Conservation (phyloP, 2,329 filamentous ascomycete species). For the Fusarium acutatum region DNA sequence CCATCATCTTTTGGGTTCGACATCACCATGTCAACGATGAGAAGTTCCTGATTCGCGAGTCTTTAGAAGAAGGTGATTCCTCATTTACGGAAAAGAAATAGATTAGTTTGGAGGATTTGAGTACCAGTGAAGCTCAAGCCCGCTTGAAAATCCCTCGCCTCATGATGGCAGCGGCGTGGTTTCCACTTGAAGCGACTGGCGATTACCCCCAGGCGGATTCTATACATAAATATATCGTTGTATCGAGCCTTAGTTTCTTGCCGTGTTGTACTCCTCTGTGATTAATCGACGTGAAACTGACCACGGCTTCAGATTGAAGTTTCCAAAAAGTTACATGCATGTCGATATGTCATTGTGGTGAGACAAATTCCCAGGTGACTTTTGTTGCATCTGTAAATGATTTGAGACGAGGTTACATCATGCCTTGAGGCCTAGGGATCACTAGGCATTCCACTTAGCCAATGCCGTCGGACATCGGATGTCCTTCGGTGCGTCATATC, state of each 20-base stretch:
- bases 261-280: background rate
- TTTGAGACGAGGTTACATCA: fast-evolving
- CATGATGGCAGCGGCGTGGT: too few relatives aligned
- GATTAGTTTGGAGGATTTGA: background rate
- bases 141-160: background rate
- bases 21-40: background rate
- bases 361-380: background rate
- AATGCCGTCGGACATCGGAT: background rate
- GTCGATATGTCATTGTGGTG: background rate
- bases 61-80: background rate
- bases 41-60: background rate
- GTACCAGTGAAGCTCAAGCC: too few relatives aligned
- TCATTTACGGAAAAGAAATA: background rate
- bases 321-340: background rate
- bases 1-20: background rate
- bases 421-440: fast-evolving
- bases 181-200: too few relatives aligned
- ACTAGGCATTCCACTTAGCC: background rate
- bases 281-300: background rate
- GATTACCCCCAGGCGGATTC: background rate
- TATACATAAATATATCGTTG: background rate
- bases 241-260: background rate
- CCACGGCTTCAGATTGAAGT: background rate
- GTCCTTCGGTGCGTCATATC: background rate
- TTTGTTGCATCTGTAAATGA: background rate